Percentiles rank a stretch among this genome's conserved stretches.
Conservation (phyloP, 2,329 filamentous ascomycete species). For the Arthrobotrys iridis region DNA sequence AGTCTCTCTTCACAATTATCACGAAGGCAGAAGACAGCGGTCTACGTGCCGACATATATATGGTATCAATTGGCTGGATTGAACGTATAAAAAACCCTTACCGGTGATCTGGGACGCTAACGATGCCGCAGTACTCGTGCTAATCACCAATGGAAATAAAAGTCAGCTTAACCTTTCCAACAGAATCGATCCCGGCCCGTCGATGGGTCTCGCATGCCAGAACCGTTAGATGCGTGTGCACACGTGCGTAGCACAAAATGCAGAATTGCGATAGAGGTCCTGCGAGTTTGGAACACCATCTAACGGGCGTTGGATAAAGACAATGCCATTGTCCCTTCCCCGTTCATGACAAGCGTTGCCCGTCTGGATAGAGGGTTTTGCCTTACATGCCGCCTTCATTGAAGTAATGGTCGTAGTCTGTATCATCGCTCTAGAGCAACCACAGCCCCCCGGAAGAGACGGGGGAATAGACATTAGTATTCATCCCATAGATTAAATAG, state of each 20-base stretch:
- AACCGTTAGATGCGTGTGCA: not conserved
- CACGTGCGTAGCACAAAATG: constrained; percentile 25
- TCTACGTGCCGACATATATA: constrained; percentile 5
- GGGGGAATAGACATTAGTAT: constrained; percentile 5
- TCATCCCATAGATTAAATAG: not conserved
- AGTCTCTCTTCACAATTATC: constrained; percentile 8
- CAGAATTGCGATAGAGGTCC: constrained; percentile 17
- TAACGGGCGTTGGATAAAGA: constrained; percentile 7
- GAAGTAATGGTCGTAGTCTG: constrained; percentile 47
- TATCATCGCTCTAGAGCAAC: constrained; percentile 44
- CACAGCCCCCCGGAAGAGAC: constrained; percentile 18
- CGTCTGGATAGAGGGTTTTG: constrained; percentile 7
- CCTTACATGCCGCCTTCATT: constrained; percentile 51
- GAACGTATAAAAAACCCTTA: constrained; percentile 23
- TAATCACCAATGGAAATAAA: constrained; percentile 12
- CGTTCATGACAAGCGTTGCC: constrained; percentile 11
- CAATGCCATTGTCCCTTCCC: constrained; percentile 34
- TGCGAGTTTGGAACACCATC: constrained; percentile 14
- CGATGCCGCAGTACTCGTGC: constrained; percentile 50
- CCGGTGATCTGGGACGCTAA: constrained; percentile 46
- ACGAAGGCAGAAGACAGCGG: constrained; percentile 8
- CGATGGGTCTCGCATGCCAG: constrained; percentile 16
- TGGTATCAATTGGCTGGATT: not conserved
- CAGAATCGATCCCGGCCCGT: not conserved
- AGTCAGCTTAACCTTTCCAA: constrained; percentile 30